Conservation (phyloP, 2,329 filamentous ascomycete genomes). For the Septoria linicola region DNA sequence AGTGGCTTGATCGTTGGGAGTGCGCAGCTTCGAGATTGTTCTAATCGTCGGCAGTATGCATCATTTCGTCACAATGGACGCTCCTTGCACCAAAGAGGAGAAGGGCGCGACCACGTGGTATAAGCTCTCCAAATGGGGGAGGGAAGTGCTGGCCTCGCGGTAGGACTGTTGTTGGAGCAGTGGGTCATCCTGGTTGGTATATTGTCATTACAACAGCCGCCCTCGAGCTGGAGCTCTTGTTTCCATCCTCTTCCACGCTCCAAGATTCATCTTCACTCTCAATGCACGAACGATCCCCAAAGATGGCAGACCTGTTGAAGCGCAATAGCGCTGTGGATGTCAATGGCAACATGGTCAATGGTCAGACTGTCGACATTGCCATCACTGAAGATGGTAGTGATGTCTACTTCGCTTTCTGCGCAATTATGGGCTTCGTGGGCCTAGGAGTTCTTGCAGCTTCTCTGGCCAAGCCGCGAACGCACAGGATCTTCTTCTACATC, state of each 20-base stretch:
- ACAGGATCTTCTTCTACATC: slow-evolving; percentile 61
- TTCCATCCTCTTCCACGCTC: background rate
- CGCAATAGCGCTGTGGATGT: slow-evolving; percentile 16
- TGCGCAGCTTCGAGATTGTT: no score
- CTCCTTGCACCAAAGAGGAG: no score
- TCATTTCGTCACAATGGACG: no score
- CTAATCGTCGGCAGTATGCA: no score
- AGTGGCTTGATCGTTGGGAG: no score
- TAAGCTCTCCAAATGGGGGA: no score
- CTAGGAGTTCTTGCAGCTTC: slow-evolving; percentile 38
- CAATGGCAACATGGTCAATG: slow-evolving; percentile 47
- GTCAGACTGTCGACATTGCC: slow-evolving; percentile 53
- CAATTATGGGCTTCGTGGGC: slow-evolving; percentile 58
- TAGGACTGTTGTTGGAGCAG: no score
- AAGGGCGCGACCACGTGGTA: no score
- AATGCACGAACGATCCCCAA: background rate
- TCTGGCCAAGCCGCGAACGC: slow-evolving; percentile 43
- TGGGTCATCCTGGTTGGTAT: no score
- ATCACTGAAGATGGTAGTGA: slow-evolving; percentile 62
- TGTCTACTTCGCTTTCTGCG: slow-evolving; percentile 62
- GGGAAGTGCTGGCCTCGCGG: no score
- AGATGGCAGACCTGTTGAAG: slow-evolving; percentile 18
- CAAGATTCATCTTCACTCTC: background rate
- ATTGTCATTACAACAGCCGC: no score
- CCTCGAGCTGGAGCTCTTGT: background rate